A percentile compares a stretch with the other conserved stretches of the same genome.
Conservation (phyloP, 2,329 filamentous ascomycete species). For the Colletotrichum liriopes region DNA sequence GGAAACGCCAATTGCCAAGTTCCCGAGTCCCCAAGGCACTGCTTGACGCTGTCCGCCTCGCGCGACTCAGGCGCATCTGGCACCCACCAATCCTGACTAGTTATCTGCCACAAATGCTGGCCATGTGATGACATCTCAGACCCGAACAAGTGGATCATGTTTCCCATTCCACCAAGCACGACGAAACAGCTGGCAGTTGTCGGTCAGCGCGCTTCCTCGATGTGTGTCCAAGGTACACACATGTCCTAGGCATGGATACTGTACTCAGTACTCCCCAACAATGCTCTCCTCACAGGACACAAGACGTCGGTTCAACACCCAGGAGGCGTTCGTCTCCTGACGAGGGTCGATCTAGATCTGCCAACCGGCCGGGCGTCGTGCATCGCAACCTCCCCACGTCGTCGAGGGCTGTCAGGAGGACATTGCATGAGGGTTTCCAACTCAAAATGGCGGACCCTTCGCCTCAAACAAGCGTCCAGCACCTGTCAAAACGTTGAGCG, state of each 20-base stretch:
- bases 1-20: slow-evolving; percentile 10
- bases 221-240: neutral
- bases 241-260: neutral
- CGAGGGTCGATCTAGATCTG: slow-evolving; percentile 17
- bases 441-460: slow-evolving; percentile 14
- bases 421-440: slow-evolving; percentile 25
- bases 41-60: neutral
- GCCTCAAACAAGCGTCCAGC: slow-evolving; percentile 18
- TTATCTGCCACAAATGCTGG: slow-evolving; percentile 28
- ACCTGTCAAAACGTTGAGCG: slow-evolving; percentile 10
- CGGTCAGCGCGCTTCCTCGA: neutral
- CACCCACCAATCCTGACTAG: slow-evolving; percentile 36
- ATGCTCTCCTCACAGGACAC: slow-evolving; percentile 4
- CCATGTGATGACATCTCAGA: slow-evolving; percentile 43
- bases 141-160: slow-evolving; percentile 40
- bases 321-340: slow-evolving; percentile 11
- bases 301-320: neutral
- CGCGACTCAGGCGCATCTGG: slow-evolving; percentile 33
- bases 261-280: neutral
- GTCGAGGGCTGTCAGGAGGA: slow-evolving; percentile 35
- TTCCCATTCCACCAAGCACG: slow-evolving; percentile 25
- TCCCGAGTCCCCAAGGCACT: neutral
- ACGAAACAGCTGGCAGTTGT: slow-evolving; percentile 5
- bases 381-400: slow-evolving; percentile 24
- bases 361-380: slow-evolving; percentile 27